These are phyloP conservation scores for Hamiltosporidium tvaerminnensis DNA, from an alignment of 371 early-diverging fungal species.

Conservation along the genomic window DNA sequence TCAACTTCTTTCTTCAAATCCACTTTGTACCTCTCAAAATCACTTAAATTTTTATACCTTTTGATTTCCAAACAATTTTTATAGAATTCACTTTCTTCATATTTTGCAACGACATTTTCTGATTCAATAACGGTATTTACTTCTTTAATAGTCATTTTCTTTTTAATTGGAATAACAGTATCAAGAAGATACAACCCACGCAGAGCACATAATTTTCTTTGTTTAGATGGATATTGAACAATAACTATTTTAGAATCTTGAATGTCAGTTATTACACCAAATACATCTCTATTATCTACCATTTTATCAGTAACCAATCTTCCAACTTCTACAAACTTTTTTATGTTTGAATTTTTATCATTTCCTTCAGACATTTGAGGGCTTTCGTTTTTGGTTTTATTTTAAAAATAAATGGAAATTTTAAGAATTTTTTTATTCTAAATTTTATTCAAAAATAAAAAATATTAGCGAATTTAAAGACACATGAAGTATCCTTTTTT, in stretches of 20 bases:
- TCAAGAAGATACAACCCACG: too few species aligned
- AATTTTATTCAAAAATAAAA: too few species aligned
- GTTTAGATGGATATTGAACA: constrained; percentile 13
- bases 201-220: too few species aligned
- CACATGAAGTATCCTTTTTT: too few species aligned
- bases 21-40: constrained; percentile 34
- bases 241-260: constrained; percentile 30
- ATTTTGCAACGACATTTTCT: background rate
- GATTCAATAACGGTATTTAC: too few species aligned
- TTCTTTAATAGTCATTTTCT: constrained; percentile 1
- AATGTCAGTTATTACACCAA: constrained; percentile 29
- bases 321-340: constrained; percentile 26
- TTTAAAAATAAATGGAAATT: too few species aligned
- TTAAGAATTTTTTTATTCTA: too few species aligned
- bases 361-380: too few species aligned
- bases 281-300: constrained; percentile 13
- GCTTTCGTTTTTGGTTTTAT: too few species aligned
- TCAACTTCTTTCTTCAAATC: constrained; percentile 16
- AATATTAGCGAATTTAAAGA: too few species aligned
- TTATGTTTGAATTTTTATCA: too few species aligned
- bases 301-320: constrained; percentile 18
- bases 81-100: background rate
- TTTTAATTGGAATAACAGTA: constrained; percentile 13
- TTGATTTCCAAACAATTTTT: background rate
- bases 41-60: constrained; percentile 9